phyloP scores from a whole-genome alignment of 768 basidiomycete genomes.

The Collybiopsis luxurians region DNA sequence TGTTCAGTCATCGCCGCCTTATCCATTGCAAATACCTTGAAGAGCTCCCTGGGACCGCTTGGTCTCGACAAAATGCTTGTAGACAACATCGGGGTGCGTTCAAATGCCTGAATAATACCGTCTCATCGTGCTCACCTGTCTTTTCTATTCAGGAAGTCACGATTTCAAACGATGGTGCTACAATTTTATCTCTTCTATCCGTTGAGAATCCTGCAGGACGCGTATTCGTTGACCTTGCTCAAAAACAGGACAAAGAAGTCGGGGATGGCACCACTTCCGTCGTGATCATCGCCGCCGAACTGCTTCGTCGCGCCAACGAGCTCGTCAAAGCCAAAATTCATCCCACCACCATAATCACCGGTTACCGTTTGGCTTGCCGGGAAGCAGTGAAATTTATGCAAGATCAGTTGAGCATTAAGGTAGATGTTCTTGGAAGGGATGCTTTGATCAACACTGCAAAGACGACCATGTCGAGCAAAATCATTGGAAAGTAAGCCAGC shows the following conservation, averaged over 20 bases:
- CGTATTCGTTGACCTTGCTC: conserved; percentile 96
- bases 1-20: conserved; percentile 86
- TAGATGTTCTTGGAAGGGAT: conserved; percentile 88
- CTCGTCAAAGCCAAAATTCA: conserved; percentile 98
- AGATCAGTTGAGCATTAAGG: conserved; percentile 93
- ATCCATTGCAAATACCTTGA: conserved; percentile 96
- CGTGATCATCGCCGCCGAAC: conserved; percentile 96
- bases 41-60: conserved; percentile 92
- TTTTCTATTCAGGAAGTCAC: conserved; percentile 79
- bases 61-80: conserved; percentile 98
- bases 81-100: conserved; percentile 90
- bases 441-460: conserved; percentile 95
- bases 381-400: conserved; percentile 99
- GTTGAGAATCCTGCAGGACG: conserved; percentile 97
- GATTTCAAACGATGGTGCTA: conserved; percentile 99
- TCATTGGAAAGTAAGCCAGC: conserved; percentile 85
- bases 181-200: conserved; percentile 90
- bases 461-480: conserved; percentile 98
- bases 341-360: conserved; percentile 98
- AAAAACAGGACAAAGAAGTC: conserved; percentile 99
- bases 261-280: conserved; percentile 99
- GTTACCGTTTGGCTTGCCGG: conserved; percentile 93
- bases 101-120: background rate
- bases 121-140: conserved; percentile 4
- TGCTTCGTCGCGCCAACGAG: conserved; percentile 94